These are phyloP conservation scores for Lactifluus subvellereus DNA, from an alignment of 768 basidiomycete genomes.

Conservation along the genomic window DNA sequence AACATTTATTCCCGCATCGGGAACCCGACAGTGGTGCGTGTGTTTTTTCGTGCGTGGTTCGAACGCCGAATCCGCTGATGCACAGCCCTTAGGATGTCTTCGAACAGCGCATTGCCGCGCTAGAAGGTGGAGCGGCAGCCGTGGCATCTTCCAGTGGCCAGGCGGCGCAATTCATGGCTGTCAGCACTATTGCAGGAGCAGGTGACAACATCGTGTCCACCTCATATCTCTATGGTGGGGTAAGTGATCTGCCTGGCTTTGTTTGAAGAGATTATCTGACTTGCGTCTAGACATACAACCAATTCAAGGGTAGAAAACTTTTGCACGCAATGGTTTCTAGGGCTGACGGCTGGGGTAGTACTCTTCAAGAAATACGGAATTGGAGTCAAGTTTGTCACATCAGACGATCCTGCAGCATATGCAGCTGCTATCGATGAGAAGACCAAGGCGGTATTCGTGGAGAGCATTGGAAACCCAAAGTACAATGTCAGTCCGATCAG, in stretches of 20 bases:
- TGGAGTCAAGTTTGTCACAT: constrained; percentile 54
- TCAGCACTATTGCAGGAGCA: constrained; percentile 41
- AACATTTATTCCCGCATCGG: constrained; percentile 65
- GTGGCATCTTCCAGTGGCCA: constrained; percentile 72
- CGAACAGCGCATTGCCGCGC: constrained; percentile 69
- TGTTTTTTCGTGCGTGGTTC: constrained; percentile 7
- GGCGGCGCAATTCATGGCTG: constrained; percentile 61
- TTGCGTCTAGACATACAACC: constrained; percentile 55
- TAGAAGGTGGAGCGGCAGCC: constrained; percentile 77
- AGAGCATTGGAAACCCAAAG: constrained; percentile 77
- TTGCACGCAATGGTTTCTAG: neutral
- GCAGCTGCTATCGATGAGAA: constrained; percentile 65
- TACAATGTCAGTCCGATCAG: constrained; percentile 62
- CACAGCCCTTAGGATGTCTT: constrained; percentile 54
- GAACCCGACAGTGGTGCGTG: constrained; percentile 58
- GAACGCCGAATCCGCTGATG: neutral
- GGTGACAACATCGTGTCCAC: constrained; percentile 79
- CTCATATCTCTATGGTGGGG: constrained; percentile 63
- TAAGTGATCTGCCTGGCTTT: constrained; percentile 31
- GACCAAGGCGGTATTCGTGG: constrained; percentile 72
- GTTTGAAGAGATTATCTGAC: too few relatives aligned
- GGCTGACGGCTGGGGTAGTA: constrained; percentile 35
- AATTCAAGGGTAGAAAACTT: constrained; percentile 51
- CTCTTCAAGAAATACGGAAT: constrained; percentile 67
- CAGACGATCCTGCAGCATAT: constrained; percentile 51